A percentile compares a stretch with the other conserved stretches of the same genome.
These are phyloP conservation scores for Rhodotorula mucilaginosa DNA, from an alignment of 1,284 basidiomycete genomes.

Conservation along the genomic window DNA sequence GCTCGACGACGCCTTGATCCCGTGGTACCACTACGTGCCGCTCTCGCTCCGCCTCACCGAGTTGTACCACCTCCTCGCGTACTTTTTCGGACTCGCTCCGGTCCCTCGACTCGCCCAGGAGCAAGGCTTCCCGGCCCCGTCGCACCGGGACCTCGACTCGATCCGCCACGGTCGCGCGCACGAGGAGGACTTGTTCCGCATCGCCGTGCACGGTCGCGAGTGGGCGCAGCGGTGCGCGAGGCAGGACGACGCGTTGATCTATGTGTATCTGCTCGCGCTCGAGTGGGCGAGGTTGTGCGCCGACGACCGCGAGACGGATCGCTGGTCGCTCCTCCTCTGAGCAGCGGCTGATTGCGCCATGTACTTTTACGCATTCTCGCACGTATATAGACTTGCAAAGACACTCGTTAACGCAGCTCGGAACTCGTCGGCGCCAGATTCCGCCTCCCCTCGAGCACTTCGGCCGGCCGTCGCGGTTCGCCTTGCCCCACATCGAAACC, in stretches of 20 bases:
- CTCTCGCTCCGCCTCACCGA: slow-evolving; percentile 18
- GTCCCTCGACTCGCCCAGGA: background rate
- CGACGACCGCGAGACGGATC: slow-evolving; percentile 6
- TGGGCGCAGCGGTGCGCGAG: slow-evolving; percentile 27
- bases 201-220: slow-evolving; percentile 16
- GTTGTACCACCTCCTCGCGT: slow-evolving; percentile 24
- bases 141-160: background rate
- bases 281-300: slow-evolving; percentile 27
- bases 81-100: slow-evolving; percentile 24
- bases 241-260: slow-evolving; percentile 25
- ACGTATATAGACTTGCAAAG: background rate
- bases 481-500: background rate
- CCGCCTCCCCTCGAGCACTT: background rate
- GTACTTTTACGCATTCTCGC: background rate
- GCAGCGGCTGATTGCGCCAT: too few relatives aligned
- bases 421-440: too few relatives aligned
- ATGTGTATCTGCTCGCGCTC: slow-evolving; percentile 23
- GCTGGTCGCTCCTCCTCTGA: background rate
- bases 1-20: slow-evolving; percentile 23
- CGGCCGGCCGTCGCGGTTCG: background rate
- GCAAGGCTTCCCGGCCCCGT: background rate
- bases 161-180: slow-evolving; percentile 1
- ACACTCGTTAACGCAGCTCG: background rate
- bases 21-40: slow-evolving; percentile 35
- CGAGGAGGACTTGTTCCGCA: slow-evolving; percentile 17